Percentiles rank a stretch among this genome's conserved stretches.
These are phyloP conservation scores for Pinus tabuliformis DNA, from an alignment of 75 land plant genomes.

Conservation along the genomic window DNA sequence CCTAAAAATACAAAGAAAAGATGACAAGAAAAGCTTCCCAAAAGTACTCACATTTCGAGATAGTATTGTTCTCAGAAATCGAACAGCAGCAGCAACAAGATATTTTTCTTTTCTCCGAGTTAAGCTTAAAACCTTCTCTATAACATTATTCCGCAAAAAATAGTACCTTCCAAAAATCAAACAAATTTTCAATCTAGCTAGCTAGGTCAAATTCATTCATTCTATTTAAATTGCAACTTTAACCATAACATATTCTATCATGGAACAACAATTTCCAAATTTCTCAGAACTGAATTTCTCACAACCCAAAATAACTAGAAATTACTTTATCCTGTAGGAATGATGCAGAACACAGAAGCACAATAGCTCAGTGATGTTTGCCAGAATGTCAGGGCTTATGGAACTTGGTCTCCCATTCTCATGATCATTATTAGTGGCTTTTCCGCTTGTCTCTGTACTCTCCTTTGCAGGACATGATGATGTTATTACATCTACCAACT, in stretches of 20 bases:
- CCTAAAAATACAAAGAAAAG: not conserved
- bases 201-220: not conserved
- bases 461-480: slow-evolving; percentile 53
- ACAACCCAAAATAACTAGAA: not conserved
- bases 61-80: slow-evolving; percentile 81
- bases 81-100: slow-evolving; percentile 89
- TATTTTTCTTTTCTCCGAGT: slow-evolving; percentile 79
- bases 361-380: slow-evolving; percentile 86
- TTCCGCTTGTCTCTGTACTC: slow-evolving; percentile 10
- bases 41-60: slow-evolving; percentile 64
- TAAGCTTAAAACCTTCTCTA: slow-evolving; percentile 77
- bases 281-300: not conserved
- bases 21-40: not conserved
- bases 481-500: slow-evolving; percentile 67
- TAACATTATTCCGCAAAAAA: slow-evolving; percentile 77
- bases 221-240: not conserved
- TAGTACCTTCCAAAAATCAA: slow-evolving; percentile 53
- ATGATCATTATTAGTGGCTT: slow-evolving; percentile 13
- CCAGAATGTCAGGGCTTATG: slow-evolving; percentile 71
- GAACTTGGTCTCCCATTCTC: slow-evolving; percentile 11
- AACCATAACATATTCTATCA: not conserved
- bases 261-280: not conserved
- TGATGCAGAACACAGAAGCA: slow-evolving; percentile 95
- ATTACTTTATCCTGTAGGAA: slow-evolving; percentile 86
- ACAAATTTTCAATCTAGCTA: not conserved